These are phyloP conservation scores for Globisporangium lucens DNA, from an alignment of 352 stramenopile species.

Conservation along the genomic window DNA sequence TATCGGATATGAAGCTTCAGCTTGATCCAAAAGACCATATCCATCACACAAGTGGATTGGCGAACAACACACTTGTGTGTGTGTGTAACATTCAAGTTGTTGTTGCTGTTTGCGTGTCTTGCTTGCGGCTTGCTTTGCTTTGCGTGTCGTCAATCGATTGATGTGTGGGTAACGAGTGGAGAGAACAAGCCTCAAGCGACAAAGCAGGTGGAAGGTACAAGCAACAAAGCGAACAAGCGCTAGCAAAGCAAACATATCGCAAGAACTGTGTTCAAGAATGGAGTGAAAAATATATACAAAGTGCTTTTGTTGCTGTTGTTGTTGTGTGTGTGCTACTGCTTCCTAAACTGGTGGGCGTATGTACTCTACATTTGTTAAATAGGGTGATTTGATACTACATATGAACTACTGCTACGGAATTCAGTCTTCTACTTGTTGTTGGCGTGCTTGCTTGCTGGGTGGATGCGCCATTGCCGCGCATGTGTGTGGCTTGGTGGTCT, in stretches of 20 bases:
- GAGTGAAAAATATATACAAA: neutral
- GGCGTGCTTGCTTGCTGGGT: neutral
- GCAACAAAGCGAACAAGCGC: neutral
- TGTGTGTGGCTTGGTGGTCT: neutral
- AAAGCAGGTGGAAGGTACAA: slow-evolving; percentile 1
- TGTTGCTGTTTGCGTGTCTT: neutral
- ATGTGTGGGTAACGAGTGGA: too few relatives aligned
- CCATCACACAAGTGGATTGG: neutral
- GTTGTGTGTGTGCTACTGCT: neutral
- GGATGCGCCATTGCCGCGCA: neutral
- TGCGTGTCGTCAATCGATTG: neutral
- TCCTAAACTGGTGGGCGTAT: neutral
- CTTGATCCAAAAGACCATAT: neutral
- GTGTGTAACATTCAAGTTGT: neutral
- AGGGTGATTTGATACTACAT: neutral
- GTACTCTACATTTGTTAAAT: slow-evolving; percentile 12
- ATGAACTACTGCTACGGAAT: slow-evolving; percentile 1
- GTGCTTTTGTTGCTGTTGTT: slow-evolving; percentile 5
- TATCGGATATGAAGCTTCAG: neutral
- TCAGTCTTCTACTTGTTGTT: neutral
- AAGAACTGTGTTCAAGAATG: neutral
- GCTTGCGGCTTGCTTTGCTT: neutral
- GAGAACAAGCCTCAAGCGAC: neutral
- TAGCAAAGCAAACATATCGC: neutral
- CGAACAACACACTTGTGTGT: neutral